Percentiles rank a stretch among this genome's conserved stretches.
These are phyloP conservation scores for Diaporthe ampelina DNA, from an alignment of 2,329 filamentous ascomycete species.

Conservation along the genomic window DNA sequence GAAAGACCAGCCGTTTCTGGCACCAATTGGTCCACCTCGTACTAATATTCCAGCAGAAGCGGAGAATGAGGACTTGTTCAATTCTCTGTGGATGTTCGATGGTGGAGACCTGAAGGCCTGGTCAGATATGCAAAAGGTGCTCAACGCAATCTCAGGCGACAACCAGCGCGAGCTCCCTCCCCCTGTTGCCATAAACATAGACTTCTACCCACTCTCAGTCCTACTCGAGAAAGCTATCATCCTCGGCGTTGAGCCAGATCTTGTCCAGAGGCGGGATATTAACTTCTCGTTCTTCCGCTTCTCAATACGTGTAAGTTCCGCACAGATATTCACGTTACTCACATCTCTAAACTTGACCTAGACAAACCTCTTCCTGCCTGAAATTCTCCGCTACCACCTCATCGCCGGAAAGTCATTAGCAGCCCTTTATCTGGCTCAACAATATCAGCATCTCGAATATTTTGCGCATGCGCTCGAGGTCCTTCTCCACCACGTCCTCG, in stretches of 20 bases:
- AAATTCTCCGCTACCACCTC: slow-evolving; percentile 85
- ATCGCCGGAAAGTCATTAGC: slow-evolving; percentile 81
- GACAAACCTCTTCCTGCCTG: slow-evolving; percentile 94
- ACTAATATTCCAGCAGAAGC: slow-evolving; percentile 50
- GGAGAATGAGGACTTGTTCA: slow-evolving; percentile 71
- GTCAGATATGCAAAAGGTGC: slow-evolving; percentile 88
- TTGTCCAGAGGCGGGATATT: slow-evolving; percentile 93
- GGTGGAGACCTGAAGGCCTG: slow-evolving; percentile 88
- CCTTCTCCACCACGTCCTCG: slow-evolving; percentile 90
- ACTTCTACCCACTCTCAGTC: slow-evolving; percentile 94
- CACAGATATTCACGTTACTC: slow-evolving; percentile 23
- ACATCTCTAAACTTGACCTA: slow-evolving; percentile 52
- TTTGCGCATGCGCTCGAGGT: slow-evolving; percentile 95
- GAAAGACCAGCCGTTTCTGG: slow-evolving; percentile 79
- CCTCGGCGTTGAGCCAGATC: slow-evolving; percentile 90
- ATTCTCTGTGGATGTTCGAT: slow-evolving; percentile 96
- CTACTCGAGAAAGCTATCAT: slow-evolving; percentile 91
- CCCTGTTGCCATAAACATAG: slow-evolving; percentile 84
- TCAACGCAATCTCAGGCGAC: slow-evolving; percentile 78
- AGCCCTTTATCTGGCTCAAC: slow-evolving; percentile 84
- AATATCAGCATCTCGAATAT: slow-evolving; percentile 90
- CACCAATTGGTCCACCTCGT: slow-evolving; percentile 41
- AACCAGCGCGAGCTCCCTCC: slow-evolving; percentile 78
- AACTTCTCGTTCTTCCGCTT: slow-evolving; percentile 93
- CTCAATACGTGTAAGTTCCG: slow-evolving; percentile 79